phyloP scores from a whole-genome alignment of 768 basidiomycete genomes.

The Kwoniella europaea region DNA sequence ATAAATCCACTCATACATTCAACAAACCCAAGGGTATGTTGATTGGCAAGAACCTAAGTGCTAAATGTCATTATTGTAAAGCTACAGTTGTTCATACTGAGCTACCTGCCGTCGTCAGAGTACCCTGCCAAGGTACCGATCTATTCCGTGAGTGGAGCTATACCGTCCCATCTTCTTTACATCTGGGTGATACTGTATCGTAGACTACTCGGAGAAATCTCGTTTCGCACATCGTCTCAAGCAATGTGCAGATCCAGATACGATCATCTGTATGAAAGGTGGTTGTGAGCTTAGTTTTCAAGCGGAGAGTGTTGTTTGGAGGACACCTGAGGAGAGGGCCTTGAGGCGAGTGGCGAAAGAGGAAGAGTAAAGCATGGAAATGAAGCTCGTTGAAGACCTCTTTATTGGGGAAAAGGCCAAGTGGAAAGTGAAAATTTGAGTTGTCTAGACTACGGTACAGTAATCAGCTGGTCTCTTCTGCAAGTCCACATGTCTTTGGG shows the following conservation, averaged over 20 bases:
- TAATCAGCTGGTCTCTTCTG: no score
- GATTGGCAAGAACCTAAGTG: neutral
- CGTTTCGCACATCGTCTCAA: neutral
- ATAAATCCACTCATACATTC: neutral
- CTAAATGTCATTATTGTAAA: neutral
- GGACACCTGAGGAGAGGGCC: neutral
- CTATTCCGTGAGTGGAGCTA: no score
- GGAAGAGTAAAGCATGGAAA: neutral
- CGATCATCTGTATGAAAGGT: neutral
- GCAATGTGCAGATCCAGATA: neutral
- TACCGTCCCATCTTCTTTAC: no score
- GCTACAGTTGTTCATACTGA: neutral
- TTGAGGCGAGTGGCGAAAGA: neutral
- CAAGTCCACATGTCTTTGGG: no score
- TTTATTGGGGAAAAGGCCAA: no score
- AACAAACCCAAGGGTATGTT: neutral
- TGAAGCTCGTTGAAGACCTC: neutral
- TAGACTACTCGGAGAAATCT: neutral
- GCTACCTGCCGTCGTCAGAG: neutral
- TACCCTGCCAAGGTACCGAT: neutral
- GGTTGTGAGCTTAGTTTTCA: neutral
- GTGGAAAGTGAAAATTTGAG: no score
- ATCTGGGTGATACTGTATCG: neutral
- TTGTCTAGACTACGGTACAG: no score
- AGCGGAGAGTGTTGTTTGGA: neutral